Evolutionary conservation across 2,329 filamentous ascomycete genomes (phyloP).

Genomic region (Mycosphaerella sp.): DNA sequence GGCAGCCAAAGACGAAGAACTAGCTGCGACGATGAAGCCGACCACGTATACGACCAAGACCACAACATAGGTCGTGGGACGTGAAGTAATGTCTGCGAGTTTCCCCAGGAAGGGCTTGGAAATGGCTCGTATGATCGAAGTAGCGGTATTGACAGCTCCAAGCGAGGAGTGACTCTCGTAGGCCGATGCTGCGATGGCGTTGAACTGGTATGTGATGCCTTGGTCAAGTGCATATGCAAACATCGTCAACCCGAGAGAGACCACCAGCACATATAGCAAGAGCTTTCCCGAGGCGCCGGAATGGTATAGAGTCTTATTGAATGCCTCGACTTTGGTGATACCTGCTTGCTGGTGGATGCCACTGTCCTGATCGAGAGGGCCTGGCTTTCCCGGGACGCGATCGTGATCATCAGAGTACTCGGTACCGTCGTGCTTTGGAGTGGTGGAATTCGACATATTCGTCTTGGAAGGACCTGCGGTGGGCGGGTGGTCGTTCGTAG

Average conservation of each 20-base stretch:
- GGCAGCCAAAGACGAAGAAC: slow-evolving; percentile 15
- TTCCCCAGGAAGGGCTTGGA: slow-evolving; percentile 15
- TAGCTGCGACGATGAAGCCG: slow-evolving; percentile 10
- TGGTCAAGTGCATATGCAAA: slow-evolving; percentile 26
- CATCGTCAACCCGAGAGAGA: slow-evolving; percentile 29
- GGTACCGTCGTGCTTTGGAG: not conserved
- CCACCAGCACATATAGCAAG: slow-evolving; percentile 22
- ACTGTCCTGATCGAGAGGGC: not conserved
- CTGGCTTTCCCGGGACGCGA: not conserved
- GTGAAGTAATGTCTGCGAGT: slow-evolving; percentile 23
- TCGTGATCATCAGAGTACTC: not conserved
- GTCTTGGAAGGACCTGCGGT: not conserved
- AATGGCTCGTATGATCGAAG: slow-evolving; percentile 10
- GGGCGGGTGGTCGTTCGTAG: not conserved
- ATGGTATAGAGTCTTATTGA: slow-evolving; percentile 27
- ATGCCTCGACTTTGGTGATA: slow-evolving; percentile 27
- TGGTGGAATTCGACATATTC: not conserved
- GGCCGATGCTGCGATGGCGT: slow-evolving; percentile 8
- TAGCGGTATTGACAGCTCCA: slow-evolving; percentile 9
- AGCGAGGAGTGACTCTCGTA: slow-evolving; percentile 5
- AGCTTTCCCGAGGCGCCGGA: slow-evolving; percentile 23
- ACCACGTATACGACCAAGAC: slow-evolving; percentile 33
- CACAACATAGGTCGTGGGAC: slow-evolving; percentile 35
- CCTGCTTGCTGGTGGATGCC: slow-evolving; percentile 7
- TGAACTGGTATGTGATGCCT: slow-evolving; percentile 14